phyloP scores from a whole-genome alignment of 73 alveolate genomes.

The Loxodes magnus region DNA sequence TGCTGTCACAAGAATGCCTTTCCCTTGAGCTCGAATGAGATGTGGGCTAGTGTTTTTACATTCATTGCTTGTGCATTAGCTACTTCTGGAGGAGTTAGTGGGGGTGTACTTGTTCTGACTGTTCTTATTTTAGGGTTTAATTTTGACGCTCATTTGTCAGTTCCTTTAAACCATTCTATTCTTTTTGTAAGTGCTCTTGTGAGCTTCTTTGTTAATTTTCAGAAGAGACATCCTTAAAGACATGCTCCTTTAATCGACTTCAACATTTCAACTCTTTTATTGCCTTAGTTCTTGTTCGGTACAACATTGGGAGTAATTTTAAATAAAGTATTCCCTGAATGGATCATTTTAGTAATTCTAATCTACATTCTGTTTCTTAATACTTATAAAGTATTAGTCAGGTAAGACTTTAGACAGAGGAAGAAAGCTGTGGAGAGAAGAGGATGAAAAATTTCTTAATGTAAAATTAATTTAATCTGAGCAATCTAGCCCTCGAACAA shows the following conservation, averaged over 20 bases:
- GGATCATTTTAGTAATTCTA: too few species aligned
- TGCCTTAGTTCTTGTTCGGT: background rate
- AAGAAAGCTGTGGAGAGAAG: too few species aligned
- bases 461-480: too few species aligned
- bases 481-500: too few species aligned
- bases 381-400: too few species aligned
- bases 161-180: background rate
- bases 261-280: background rate
- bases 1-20: too few species aligned
- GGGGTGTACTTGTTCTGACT: constrained; percentile 3
- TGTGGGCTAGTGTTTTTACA: too few species aligned
- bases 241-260: constrained; percentile 7
- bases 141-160: constrained; percentile 2
- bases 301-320: constrained; percentile 11
- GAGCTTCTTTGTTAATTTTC: background rate
- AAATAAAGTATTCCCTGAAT: constrained; percentile 1
- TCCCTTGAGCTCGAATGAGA: too few species aligned
- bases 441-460: too few species aligned
- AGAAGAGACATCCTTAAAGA: constrained; percentile 2
- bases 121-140: background rate
- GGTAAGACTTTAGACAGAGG: too few species aligned
- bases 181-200: background rate
- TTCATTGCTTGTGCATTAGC: background rate
- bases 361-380: too few species aligned
- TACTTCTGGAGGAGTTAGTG: constrained; percentile 5